Evolutionary conservation across 257 asterid genomes (phyloP).

Genomic region (Solanum okadae): DNA sequence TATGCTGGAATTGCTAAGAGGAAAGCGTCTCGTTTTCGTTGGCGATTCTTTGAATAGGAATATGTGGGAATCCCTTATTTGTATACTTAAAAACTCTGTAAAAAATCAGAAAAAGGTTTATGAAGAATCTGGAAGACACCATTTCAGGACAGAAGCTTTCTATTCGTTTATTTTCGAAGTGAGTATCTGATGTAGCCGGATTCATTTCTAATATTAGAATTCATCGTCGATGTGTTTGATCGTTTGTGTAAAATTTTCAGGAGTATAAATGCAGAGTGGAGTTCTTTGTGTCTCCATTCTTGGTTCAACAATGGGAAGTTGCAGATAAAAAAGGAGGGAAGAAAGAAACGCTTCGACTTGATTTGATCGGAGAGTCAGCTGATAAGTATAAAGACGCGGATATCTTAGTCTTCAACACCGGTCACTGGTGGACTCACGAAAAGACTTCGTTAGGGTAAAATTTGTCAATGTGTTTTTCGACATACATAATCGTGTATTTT

Average conservation of each 20-base stretch:
- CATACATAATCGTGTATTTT: not conserved
- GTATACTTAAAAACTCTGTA: constrained; percentile 52
- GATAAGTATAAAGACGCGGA: constrained; percentile 49
- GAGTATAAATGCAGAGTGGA: constrained; percentile 64
- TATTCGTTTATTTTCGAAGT: constrained; percentile 58
- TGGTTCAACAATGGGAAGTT: constrained; percentile 68
- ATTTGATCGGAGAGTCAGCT: constrained; percentile 39
- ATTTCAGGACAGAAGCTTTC: constrained; percentile 48
- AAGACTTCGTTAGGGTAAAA: constrained; percentile 66
- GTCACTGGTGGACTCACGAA: constrained; percentile 90
- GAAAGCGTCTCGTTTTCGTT: constrained; percentile 53
- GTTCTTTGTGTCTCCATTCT: constrained; percentile 57
- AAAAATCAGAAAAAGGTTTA: constrained; percentile 49
- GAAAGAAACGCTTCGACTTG: constrained; percentile 73
- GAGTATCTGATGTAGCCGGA: constrained; percentile 2
- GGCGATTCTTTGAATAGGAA: constrained; percentile 76
- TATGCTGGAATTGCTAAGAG: constrained; percentile 62
- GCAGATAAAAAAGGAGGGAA: constrained; percentile 29
- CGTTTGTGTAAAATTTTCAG: constrained; percentile 8
- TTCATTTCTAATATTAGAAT: not conserved
- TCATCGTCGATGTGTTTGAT: not conserved
- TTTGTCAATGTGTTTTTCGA: not conserved
- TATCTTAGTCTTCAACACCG: constrained; percentile 60
- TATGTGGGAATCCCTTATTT: constrained; percentile 83
- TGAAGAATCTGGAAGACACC: constrained; percentile 48